Conservation (phyloP, 2,329 filamentous ascomycete species). For the Fusarium annulatum region DNA sequence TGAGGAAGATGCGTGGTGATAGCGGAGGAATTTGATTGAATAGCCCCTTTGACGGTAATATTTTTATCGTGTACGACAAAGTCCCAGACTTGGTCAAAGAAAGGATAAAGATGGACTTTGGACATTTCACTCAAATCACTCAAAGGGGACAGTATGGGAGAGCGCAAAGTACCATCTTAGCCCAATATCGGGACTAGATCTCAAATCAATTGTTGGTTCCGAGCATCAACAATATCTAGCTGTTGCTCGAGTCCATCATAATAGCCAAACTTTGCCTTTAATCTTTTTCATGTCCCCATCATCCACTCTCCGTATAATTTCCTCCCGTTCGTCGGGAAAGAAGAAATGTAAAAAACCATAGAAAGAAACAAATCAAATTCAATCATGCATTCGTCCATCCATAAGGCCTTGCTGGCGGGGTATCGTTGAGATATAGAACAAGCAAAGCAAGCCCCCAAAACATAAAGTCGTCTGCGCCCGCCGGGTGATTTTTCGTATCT, state of each 20-base stretch:
- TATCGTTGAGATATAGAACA: slow-evolving; percentile 56
- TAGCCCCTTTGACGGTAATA: not conserved
- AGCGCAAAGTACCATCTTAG: slow-evolving; percentile 17
- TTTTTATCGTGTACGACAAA: not conserved
- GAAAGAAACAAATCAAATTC: slow-evolving; percentile 22
- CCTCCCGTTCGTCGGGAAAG: slow-evolving; percentile 2
- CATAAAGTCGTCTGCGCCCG: slow-evolving; percentile 47
- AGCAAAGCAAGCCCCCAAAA: slow-evolving; percentile 50
- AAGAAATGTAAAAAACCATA: slow-evolving; percentile 1
- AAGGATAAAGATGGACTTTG: not conserved
- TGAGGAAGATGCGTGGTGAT: slow-evolving; percentile 61
- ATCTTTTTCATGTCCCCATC: not conserved
- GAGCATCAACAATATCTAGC: not conserved
- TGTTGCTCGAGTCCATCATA: not conserved
- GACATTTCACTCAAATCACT: slow-evolving; percentile 4
- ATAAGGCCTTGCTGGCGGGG: slow-evolving; percentile 50
- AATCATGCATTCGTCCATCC: slow-evolving; percentile 46
- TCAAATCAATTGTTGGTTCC: slow-evolving; percentile 26
- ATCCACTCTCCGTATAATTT: slow-evolving; percentile 7
- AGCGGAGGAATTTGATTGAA: not conserved
- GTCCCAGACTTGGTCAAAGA: not conserved
- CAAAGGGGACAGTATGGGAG: not conserved
- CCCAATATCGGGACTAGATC: slow-evolving; percentile 31
- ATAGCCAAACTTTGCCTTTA: slow-evolving; percentile 4
- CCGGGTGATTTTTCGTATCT: slow-evolving; percentile 41